Evolutionary conservation across 345 rosid species (phyloP).

Genomic region (Trapa bicornis): DNA sequence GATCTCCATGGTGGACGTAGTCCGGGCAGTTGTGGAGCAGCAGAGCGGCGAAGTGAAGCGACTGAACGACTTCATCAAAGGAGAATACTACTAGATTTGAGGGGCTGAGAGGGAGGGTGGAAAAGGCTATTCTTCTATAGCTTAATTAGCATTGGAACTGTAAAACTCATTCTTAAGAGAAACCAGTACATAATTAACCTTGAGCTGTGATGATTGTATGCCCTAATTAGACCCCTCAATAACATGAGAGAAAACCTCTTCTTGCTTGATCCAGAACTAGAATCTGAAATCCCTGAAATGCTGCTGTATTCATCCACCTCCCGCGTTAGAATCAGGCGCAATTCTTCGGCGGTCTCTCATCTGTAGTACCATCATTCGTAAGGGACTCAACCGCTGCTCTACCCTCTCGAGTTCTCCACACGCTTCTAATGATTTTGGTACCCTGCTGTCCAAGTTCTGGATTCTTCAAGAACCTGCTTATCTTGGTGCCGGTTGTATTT

Average conservation of each 20-base stretch:
- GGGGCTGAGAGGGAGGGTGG: too few relatives aligned
- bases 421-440: neutral
- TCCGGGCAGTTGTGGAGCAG: slow-evolving; percentile 69
- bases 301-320: neutral
- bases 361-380: neutral
- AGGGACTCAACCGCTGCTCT: neutral
- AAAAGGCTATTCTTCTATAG: neutral
- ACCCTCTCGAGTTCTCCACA: neutral
- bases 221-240: neutral
- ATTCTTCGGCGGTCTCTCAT: neutral
- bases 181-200: neutral
- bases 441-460: neutral
- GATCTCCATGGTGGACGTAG: slow-evolving; percentile 71
- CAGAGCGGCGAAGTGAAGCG: slow-evolving; percentile 63
- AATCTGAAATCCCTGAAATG: neutral
- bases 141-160: too few relatives aligned
- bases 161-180: too few relatives aligned
- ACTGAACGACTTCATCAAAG: slow-evolving; percentile 68
- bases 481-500: too few relatives aligned
- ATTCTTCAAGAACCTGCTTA: neutral
- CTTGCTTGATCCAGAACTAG: neutral
- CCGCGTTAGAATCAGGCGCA: neutral
- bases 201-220: neutral
- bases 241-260: neutral
- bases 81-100: slow-evolving; percentile 47